Base-by-base conservation (phyloP, 164 flowering plant genomes). In the Annona cherimola region DNA sequence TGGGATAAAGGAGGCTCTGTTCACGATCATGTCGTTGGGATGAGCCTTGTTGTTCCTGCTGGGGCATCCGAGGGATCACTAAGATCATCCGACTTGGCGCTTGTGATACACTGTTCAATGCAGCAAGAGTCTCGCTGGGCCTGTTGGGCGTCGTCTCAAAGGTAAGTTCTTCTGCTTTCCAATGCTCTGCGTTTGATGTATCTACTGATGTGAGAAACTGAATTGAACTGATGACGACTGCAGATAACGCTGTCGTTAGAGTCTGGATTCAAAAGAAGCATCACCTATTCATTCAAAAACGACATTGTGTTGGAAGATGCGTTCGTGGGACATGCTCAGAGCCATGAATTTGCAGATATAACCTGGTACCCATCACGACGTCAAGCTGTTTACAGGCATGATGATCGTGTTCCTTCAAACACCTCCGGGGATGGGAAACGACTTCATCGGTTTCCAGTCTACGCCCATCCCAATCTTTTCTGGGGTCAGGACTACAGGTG, bases 1-100 rank as follows among this genome's bases (percentile, higher is more conserved):
- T 88, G 93, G 91, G 96, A 93, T 1, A 84, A 79, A 42, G 98
- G 98, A 2, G 93, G 96, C 0, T 84, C 93, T 1, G 89, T 87
- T 20, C 96, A 92, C 76, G 96, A 89, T 77, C 93, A 90, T 79
- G 88, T 92, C 12, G 71, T 89, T 41, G 92, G 89, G 3, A 42
- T 92, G 8, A 82, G 78, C 54, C 80, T 94, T 16, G 82, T 94
- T 3, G 88, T 90, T 60, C 88, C 97, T n/a, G 92, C 91, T 0
- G 66, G 4, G 2, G 74, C 68, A 63, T 73, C 85, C 0, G 85
- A 90, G 68, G 93, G 90, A 0, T 86, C 64, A 93, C 96, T 2
- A 90, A 87, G 68, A 50, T 84, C 14, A 19, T 92, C 42, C 73
- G 63, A 50, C 71, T 90, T 20, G 81, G 78, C 18, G 76, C 60